Evolutionary conservation across 768 basidiomycete species (phyloP).

Genomic region (Suillus spraguei): DNA sequence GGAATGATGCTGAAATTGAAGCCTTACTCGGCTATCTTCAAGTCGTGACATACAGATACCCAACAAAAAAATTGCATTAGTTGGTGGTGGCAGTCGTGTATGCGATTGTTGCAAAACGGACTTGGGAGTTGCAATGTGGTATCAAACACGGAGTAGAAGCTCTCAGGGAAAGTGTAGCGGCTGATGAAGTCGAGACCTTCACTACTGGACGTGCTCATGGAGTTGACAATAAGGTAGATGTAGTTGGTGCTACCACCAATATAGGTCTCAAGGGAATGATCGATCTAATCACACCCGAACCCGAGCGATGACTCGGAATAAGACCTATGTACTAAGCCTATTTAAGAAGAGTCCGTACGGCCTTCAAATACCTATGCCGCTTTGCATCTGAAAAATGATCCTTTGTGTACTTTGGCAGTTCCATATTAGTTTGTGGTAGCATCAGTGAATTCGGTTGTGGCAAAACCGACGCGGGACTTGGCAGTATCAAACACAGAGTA

Average conservation of each 20-base stretch:
- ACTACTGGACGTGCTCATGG: constrained; percentile 43
- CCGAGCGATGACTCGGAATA: too few relatives aligned
- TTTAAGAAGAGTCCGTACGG: too few relatives aligned
- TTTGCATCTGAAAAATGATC: too few relatives aligned
- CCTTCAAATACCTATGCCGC: too few relatives aligned
- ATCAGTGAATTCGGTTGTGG: too few relatives aligned
- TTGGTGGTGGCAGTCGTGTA: constrained; percentile 35
- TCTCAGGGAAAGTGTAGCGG: constrained; percentile 55
- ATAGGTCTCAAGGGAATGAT: constrained; percentile 42
- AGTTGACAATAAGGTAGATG: constrained; percentile 42
- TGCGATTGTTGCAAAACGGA: constrained; percentile 31
- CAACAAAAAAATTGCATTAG: constrained; percentile 17
- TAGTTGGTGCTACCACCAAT: constrained; percentile 39
- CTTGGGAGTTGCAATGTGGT: constrained; percentile 52
- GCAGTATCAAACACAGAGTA: too few relatives aligned
- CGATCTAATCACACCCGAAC: too few relatives aligned
- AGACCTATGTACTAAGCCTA: too few relatives aligned
- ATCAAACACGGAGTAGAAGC: constrained; percentile 70
- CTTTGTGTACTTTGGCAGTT: too few relatives aligned
- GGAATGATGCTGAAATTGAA: not conserved
- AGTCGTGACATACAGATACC: constrained; percentile 1
- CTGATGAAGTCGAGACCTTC: constrained; percentile 60
- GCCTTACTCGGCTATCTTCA: too few relatives aligned
- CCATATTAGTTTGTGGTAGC: too few relatives aligned
- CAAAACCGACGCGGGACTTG: too few relatives aligned